These are phyloP conservation scores for Arabidopsis hybrid DNA, from an alignment of 441 rosid species.

Conservation along the genomic window DNA sequence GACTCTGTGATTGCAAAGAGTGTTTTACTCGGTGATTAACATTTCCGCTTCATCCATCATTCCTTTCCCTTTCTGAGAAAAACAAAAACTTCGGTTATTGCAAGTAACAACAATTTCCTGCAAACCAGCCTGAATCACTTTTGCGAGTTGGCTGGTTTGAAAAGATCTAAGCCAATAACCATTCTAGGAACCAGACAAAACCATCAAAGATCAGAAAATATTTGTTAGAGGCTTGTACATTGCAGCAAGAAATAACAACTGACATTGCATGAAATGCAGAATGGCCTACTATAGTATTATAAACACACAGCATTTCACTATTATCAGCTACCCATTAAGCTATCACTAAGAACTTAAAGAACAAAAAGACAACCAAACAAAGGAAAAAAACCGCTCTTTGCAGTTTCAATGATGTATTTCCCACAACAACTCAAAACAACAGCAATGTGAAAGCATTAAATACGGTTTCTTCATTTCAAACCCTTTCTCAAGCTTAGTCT, in stretches of 20 bases:
- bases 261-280: not conserved
- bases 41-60: slow-evolving; percentile 53
- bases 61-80: slow-evolving; percentile 39
- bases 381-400: not conserved
- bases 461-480: not conserved
- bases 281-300: not conserved
- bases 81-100: slow-evolving; percentile 7
- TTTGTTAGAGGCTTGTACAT: not conserved
- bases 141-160: not conserved
- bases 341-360: slow-evolving; percentile 7
- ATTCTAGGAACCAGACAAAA: not conserved
- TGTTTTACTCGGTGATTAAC: slow-evolving; percentile 67
- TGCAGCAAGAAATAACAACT: not conserved
- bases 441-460: not conserved
- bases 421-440: not conserved
- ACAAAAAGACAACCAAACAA: not conserved
- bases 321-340: slow-evolving; percentile 16
- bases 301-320: not conserved
- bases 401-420: not conserved
- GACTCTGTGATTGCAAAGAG: slow-evolving; percentile 11
- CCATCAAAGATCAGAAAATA: slow-evolving; percentile 2
- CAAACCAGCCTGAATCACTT: slow-evolving; percentile 4
- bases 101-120: not conserved
- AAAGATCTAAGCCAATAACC: not conserved
- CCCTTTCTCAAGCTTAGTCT: not conserved